phyloP scores from a whole-genome alignment of 257 asterid species.

The Solanum megistacrolobum region DNA sequence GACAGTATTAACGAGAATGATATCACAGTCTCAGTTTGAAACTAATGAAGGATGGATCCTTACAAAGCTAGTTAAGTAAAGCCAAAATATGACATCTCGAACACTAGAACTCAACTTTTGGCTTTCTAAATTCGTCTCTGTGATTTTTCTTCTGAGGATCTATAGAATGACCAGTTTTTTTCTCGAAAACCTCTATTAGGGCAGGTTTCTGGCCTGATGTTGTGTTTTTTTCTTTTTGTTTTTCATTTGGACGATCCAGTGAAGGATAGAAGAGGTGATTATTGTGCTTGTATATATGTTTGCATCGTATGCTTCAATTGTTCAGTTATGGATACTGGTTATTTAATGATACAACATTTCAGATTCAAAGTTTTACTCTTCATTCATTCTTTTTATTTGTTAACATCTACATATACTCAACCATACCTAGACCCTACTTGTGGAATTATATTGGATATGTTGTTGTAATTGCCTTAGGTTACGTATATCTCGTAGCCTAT shows the following conservation, averaged over 20 bases:
- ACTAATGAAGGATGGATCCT: conserved; percentile 39
- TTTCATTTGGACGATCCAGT: neutral
- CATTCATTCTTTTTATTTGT: neutral
- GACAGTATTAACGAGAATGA: too few relatives aligned
- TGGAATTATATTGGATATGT: too few relatives aligned
- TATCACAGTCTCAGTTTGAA: conserved; percentile 26
- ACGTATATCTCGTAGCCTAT: too few relatives aligned
- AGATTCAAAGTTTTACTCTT: neutral
- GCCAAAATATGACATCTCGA: neutral
- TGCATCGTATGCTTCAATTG: neutral
- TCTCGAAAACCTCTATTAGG: too few relatives aligned
- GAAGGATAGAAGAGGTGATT: neutral
- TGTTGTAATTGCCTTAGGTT: too few relatives aligned
- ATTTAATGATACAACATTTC: neutral
- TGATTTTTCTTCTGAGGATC: neutral
- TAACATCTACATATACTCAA: neutral
- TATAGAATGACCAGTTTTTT: too few relatives aligned
- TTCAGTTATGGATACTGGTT: neutral
- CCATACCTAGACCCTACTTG: too few relatives aligned
- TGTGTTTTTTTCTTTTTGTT: neutral
- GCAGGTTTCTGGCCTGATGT: too few relatives aligned
- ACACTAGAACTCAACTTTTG: neutral
- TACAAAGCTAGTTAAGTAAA: conserved; percentile 15
- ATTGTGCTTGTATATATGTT: neutral
- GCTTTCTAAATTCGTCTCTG: neutral